Percentiles rank a stretch among this genome's conserved stretches.
Evolutionary conservation across 768 basidiomycete species (phyloP).

Genomic region (Mycena epipterygia): DNA sequence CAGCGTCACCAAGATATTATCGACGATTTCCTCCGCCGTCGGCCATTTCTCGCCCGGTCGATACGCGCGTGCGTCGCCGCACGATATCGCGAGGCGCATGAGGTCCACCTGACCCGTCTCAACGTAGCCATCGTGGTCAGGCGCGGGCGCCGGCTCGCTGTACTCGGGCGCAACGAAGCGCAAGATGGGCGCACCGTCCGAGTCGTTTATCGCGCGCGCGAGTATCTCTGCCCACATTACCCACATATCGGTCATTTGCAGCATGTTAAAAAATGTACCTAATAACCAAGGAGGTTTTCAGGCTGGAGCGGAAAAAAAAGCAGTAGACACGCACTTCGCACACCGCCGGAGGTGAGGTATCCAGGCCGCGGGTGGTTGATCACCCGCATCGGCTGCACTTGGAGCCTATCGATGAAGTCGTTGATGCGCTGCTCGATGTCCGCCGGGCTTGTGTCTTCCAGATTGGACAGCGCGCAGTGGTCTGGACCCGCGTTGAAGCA

Average conservation of each 20-base stretch:
- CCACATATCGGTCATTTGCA: constrained; percentile 25
- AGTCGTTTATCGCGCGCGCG: constrained; percentile 21
- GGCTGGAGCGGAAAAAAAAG: background rate
- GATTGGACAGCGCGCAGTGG: constrained; percentile 11
- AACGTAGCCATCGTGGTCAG: constrained; percentile 23
- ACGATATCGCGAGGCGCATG: constrained; percentile 27
- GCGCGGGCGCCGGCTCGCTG: constrained; percentile 2
- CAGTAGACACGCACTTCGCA: constrained; percentile 8
- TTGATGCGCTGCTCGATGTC: constrained; percentile 29
- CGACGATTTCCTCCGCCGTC: constrained; percentile 29
- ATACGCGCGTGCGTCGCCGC: constrained; percentile 28
- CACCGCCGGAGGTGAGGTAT: constrained; percentile 32
- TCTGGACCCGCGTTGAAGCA: constrained; percentile 28
- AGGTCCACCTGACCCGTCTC: constrained; percentile 28
- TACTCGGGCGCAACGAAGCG: background rate
- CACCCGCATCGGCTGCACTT: constrained; percentile 24
- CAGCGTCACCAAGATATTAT: constrained; percentile 28
- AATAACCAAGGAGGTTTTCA: background rate
- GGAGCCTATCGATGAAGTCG: constrained; percentile 18
- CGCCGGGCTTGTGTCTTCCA: constrained; percentile 8
- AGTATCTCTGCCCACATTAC: background rate
- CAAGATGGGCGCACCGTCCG: constrained; percentile 4
- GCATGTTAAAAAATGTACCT: constrained; percentile 15
- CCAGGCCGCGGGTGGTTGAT: constrained; percentile 24
- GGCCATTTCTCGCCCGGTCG: constrained; percentile 11